Evolutionary conservation across 495 filamentous ascomycete genomes (phyloP).

Genomic region (Pseudoneurospora amorphoporcata): DNA sequence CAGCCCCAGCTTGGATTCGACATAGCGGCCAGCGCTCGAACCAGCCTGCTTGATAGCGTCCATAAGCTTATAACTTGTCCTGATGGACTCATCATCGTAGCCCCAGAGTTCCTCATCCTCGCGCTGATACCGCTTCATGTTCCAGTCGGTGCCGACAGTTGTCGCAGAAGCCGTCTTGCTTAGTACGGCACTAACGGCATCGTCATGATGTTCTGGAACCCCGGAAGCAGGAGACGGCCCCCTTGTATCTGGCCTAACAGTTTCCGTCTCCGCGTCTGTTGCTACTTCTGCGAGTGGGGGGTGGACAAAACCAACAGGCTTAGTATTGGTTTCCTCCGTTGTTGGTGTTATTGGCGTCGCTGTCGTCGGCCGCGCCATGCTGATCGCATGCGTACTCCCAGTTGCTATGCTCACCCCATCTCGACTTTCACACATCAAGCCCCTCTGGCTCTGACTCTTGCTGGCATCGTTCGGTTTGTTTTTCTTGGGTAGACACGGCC

Average conservation of each 20-base stretch:
- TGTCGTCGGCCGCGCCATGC: conserved; percentile 15
- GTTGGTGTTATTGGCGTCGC: not conserved
- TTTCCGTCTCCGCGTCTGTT: not conserved
- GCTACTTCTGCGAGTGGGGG: not conserved
- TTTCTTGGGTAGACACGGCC: conserved; percentile 61
- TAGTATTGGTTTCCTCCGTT: not conserved
- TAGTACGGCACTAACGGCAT: conserved; percentile 12
- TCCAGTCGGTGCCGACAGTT: conserved; percentile 48
- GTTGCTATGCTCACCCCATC: conserved; percentile 25
- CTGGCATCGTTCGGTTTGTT: conserved; percentile 36
- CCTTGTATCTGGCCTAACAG: not conserved
- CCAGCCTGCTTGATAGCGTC: conserved; percentile 43
- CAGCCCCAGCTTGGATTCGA: conserved; percentile 33
- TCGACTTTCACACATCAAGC: conserved; percentile 35
- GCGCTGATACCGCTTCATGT: conserved; percentile 64
- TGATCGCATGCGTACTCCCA: conserved; percentile 16
- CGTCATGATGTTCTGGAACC: conserved; percentile 17
- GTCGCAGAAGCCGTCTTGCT: conserved; percentile 23
- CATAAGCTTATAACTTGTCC: conserved; percentile 35
- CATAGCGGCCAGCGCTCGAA: conserved; percentile 35
- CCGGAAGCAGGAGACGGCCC: conserved; percentile 7
- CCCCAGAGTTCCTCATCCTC: conserved; percentile 84
- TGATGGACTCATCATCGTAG: conserved; percentile 19
- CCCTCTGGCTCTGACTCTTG: conserved; percentile 40
- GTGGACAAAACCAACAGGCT: not conserved